Base-by-base conservation (phyloP, 495 filamentous ascomycete genomes). In the Friedmanniomyces endolithicus region DNA sequence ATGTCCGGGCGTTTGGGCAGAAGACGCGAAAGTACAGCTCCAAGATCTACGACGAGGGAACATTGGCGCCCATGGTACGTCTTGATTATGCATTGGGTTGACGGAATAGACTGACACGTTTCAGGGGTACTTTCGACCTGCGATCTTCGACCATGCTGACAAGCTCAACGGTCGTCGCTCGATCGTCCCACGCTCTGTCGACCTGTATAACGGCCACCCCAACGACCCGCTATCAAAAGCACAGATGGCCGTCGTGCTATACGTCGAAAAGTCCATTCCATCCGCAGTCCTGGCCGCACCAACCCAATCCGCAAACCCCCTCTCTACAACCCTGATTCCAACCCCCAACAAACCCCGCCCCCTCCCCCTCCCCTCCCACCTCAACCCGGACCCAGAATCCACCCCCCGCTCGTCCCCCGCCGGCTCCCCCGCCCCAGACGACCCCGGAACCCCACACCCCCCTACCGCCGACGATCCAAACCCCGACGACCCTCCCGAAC, bases 21-120 rank as follows among this genome's bases (percentile, higher is more conserved):
- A 84, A 90, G 52, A 97, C 92, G 1, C 76, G 80, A 57, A 95
- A 92, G 66, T 96, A 94, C 70, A 74, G 76, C 17, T 96, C 95
- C 73, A 97, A 95, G 74, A 86, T 82, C 7, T 97, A 96, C 65
- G 92, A 98, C 60, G 90, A 97, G 63, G 81, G 89, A 1, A 84
- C 90, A 59, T 75, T 98, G 17, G 87, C 94, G 1, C 86, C 90
- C 11, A 86, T 94, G 82, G 90, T 73, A 62, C 62, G 70, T 50
- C n/a, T 24, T 19, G 1, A 25, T 17, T 27, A 16, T 9, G 11
- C 11, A 46, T 4, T 35, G 12, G 3, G 27, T 16, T 6, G 29
- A 52, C 17, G 6, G 19, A 11, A 16, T 43, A 14, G 20, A 34
- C 24, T 49, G 17, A 52, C 49, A 7, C 25, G 20, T 14, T 24